These are phyloP conservation scores for Phytophthora palmivora DNA, from an alignment of 352 stramenopile species.

Conservation along the genomic window DNA sequence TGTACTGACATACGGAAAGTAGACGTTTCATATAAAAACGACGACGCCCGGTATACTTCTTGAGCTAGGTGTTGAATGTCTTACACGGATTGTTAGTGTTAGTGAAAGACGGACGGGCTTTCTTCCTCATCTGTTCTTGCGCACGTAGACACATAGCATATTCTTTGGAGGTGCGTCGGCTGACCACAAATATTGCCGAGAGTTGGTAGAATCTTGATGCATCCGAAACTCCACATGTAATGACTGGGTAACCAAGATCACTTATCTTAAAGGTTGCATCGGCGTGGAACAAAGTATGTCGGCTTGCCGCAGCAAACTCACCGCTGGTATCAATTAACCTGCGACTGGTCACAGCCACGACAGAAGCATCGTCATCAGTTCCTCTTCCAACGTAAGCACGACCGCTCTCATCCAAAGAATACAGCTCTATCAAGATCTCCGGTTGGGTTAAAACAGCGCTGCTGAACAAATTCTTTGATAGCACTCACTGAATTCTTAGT, in stretches of 20 bases:
- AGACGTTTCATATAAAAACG: too few species aligned
- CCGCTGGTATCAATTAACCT: neutral
- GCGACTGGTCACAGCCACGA: constrained; percentile 4
- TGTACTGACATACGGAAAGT: too few species aligned
- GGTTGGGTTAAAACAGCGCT: constrained; percentile 4
- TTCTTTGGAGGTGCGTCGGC: neutral
- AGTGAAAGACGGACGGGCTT: too few species aligned
- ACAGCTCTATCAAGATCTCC: constrained; percentile 4
- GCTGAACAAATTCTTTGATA: too few species aligned
- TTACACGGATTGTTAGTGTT: too few species aligned
- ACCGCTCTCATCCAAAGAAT: constrained; percentile 5
- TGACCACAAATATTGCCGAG: neutral
- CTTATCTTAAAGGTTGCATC: neutral
- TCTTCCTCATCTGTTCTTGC: too few species aligned
- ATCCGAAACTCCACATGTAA: neutral
- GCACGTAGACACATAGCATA: neutral
- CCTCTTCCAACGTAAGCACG: constrained; percentile 1
- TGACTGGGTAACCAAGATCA: neutral
- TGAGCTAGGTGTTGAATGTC: too few species aligned
- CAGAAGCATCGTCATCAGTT: constrained; percentile 9
- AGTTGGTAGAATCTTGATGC: neutral
- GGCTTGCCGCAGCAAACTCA: too few species aligned
- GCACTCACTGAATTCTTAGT: too few species aligned
- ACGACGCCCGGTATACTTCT: too few species aligned
- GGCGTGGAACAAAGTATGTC: neutral